phyloP scores from a whole-genome alignment of 257 asterid genomes.

The Capsicum baccatum region DNA sequence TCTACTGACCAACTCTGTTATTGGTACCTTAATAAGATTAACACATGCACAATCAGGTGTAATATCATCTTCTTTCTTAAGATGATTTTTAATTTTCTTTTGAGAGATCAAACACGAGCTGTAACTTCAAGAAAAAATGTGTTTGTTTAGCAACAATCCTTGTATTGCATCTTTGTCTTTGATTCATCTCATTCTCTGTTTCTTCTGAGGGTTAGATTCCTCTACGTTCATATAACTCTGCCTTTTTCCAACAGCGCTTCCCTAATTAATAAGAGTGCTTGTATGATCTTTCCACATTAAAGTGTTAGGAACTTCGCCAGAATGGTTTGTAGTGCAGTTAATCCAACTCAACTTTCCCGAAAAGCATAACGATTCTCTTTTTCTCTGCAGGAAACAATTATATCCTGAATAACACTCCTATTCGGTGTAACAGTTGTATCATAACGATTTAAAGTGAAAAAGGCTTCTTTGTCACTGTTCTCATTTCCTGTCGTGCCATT shows the following conservation, averaged over 20 bases:
- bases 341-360: constrained; percentile 67
- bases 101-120: no score
- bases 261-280: constrained; percentile 50
- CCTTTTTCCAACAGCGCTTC: constrained; percentile 46
- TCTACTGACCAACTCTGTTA: no score
- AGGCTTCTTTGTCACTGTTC: constrained; percentile 30
- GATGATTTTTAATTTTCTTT: no score
- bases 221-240: no score
- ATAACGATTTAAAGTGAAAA: constrained; percentile 16
- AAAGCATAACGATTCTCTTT: constrained; percentile 48
- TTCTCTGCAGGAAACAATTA: constrained; percentile 57
- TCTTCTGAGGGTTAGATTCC: constrained; percentile 48
- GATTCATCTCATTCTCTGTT: no score
- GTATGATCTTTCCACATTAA: constrained; percentile 62
- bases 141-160: no score
- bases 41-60: no score
- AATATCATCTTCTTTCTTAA: no score
- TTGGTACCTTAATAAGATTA: no score
- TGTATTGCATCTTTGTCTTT: no score
- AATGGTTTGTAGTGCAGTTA: constrained; percentile 50
- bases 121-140: no score
- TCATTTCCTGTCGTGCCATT: not conserved
- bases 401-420: constrained; percentile 35
- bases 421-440: constrained; percentile 26
- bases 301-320: constrained; percentile 57